Evolutionary conservation across 2,329 filamentous ascomycete genomes (phyloP).

Genomic region (Aspergillus japonicus): DNA sequence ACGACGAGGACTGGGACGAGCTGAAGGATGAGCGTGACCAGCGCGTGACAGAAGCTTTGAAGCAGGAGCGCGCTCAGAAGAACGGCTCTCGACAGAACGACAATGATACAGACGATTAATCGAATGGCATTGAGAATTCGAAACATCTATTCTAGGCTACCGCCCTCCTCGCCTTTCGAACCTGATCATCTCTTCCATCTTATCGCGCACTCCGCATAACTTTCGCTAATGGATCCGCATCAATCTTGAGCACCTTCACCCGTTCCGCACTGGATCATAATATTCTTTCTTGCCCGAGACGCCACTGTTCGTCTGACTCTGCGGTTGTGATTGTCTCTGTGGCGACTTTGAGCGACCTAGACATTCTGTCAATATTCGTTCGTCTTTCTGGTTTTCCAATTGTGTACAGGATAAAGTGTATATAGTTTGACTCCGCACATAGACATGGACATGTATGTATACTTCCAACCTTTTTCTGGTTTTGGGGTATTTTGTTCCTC

Average conservation of each 20-base stretch:
- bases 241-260: constrained; percentile 6
- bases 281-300: constrained; percentile 34
- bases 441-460: not conserved
- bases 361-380: not conserved
- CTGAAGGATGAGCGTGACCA: constrained; percentile 68
- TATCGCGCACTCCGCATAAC: not conserved
- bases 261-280: constrained; percentile 45
- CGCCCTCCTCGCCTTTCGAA: not conserved
- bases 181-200: not conserved
- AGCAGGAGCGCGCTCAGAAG: constrained; percentile 48
- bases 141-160: not conserved
- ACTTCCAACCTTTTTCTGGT: too few relatives aligned
- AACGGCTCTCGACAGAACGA: constrained; percentile 17
- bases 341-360: constrained; percentile 3
- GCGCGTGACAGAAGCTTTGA: constrained; percentile 53
- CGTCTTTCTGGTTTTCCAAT: not conserved
- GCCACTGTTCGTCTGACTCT: constrained; percentile 22
- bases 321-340: constrained; percentile 20
- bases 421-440: not conserved
- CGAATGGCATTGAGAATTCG: too few relatives aligned
- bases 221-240: too few relatives aligned
- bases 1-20: constrained; percentile 89
- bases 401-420: not conserved
- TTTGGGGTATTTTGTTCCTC: too few relatives aligned
- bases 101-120: constrained; percentile 8